Conservation (phyloP, 1,139 yeast species). For the Diutina siamensis region DNA sequence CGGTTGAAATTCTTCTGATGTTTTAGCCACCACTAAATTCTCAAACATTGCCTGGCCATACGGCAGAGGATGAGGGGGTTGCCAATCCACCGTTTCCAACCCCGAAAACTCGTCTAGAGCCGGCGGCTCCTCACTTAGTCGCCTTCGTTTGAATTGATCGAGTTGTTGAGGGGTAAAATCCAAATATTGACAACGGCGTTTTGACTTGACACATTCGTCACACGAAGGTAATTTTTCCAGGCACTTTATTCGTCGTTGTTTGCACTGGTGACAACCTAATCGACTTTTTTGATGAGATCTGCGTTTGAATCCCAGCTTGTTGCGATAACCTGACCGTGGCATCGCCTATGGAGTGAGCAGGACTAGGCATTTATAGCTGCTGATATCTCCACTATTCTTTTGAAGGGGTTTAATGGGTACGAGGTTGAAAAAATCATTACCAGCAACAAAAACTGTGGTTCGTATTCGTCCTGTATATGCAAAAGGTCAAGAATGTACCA, state of each 20-base stretch:
- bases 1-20: too few species aligned
- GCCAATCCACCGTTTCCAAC: neutral
- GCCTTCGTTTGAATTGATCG: neutral
- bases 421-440: too few species aligned
- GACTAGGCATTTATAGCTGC: too few species aligned
- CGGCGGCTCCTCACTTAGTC: too few species aligned
- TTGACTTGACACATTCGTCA: neutral
- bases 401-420: too few species aligned
- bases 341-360: too few species aligned
- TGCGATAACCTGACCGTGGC: neutral
- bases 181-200: neutral
- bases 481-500: too few species aligned
- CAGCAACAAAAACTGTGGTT: neutral
- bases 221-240: neutral
- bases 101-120: too few species aligned
- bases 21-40: too few species aligned
- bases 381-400: too few species aligned
- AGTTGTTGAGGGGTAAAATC: neutral
- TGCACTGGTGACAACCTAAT: neutral
- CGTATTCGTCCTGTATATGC: neutral
- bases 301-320: conserved; percentile 1
- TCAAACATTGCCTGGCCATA: too few species aligned
- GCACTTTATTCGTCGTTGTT: neutral
- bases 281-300: neutral
- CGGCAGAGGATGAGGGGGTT: neutral